Percentiles rank a stretch among this genome's conserved stretches.
These are phyloP conservation scores for Crassisporium funariophilum DNA, from an alignment of 768 basidiomycete genomes.

Conservation along the genomic window DNA sequence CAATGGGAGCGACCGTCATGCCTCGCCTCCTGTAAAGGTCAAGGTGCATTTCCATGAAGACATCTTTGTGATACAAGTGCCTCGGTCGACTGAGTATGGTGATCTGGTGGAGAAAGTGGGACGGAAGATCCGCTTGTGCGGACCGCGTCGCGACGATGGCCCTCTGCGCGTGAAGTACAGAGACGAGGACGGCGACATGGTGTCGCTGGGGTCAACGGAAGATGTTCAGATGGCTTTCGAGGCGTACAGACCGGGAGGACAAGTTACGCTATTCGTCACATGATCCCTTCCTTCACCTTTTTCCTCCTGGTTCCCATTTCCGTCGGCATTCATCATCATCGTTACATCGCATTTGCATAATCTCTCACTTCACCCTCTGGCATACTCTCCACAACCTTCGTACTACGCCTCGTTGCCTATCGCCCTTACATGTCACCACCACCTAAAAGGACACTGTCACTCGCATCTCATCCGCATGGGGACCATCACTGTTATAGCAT, in stretches of 20 bases:
- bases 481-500: constrained; percentile 6
- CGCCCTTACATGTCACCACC: constrained; percentile 2
- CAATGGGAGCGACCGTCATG: constrained; percentile 12
- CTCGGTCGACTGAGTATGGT: constrained; percentile 73
- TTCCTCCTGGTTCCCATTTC: constrained; percentile 9
- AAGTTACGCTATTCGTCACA: constrained; percentile 80
- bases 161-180: constrained; percentile 85
- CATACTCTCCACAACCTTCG: constrained; percentile 7
- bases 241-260: constrained; percentile 74
- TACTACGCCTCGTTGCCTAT: constrained; percentile 1
- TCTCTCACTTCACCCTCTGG: constrained; percentile 10
- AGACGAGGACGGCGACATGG: constrained; percentile 92
- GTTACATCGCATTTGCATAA: constrained; percentile 18
- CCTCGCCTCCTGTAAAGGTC: constrained; percentile 68
- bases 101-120: constrained; percentile 90
- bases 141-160: constrained; percentile 77
- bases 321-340: constrained; percentile 14
- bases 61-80: constrained; percentile 92
- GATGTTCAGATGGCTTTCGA: constrained; percentile 96
- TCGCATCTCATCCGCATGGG: constrained; percentile 16
- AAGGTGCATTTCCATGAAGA: constrained; percentile 96
- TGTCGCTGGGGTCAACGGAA: constrained; percentile 86
- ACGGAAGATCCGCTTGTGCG: constrained; percentile 91
- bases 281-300: constrained; percentile 36
- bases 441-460: constrained; percentile 12